Conservation (phyloP, 495 filamentous ascomycete genomes). For the Haplographium delicatum region DNA sequence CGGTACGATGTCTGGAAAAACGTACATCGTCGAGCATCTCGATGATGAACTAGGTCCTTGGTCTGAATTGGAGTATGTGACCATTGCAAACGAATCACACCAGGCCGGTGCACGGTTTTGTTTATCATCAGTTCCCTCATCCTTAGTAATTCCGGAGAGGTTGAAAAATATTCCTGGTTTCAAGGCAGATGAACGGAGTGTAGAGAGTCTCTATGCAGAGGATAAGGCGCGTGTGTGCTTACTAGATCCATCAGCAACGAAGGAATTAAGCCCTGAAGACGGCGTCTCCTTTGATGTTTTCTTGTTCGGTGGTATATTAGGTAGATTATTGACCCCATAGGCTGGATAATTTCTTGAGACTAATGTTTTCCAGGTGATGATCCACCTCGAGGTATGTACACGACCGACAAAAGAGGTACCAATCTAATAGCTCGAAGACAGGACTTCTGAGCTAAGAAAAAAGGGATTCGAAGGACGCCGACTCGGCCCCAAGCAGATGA, state of each 20-base stretch:
- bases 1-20: slow-evolving; percentile 38
- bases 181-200: slow-evolving; percentile 60
- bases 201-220: slow-evolving; percentile 71
- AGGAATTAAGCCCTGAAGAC: slow-evolving; percentile 79
- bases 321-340: slow-evolving; percentile 41
- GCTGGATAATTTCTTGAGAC: background rate
- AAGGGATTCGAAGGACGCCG: slow-evolving; percentile 88
- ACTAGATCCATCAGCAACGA: slow-evolving; percentile 75
- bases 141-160: slow-evolving; percentile 59
- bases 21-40: slow-evolving; percentile 87
- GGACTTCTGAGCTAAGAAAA: slow-evolving; percentile 85
- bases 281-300: slow-evolving; percentile 81
- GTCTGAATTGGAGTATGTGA: slow-evolving; percentile 85
- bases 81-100: slow-evolving; percentile 76
- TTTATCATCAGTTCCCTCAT: slow-evolving; percentile 72
- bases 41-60: slow-evolving; percentile 91
- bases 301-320: slow-evolving; percentile 92
- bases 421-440: slow-evolving; percentile 49
- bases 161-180: slow-evolving; percentile 57
- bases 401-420: background rate
- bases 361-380: slow-evolving; percentile 66
- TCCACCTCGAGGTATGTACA: slow-evolving; percentile 75
- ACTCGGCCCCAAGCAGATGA: slow-evolving; percentile 94
- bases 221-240: slow-evolving; percentile 71
- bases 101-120: slow-evolving; percentile 64